phyloP scores from a whole-genome alignment of 2,329 filamentous ascomycete species.

The Ascochyta rabiei region DNA sequence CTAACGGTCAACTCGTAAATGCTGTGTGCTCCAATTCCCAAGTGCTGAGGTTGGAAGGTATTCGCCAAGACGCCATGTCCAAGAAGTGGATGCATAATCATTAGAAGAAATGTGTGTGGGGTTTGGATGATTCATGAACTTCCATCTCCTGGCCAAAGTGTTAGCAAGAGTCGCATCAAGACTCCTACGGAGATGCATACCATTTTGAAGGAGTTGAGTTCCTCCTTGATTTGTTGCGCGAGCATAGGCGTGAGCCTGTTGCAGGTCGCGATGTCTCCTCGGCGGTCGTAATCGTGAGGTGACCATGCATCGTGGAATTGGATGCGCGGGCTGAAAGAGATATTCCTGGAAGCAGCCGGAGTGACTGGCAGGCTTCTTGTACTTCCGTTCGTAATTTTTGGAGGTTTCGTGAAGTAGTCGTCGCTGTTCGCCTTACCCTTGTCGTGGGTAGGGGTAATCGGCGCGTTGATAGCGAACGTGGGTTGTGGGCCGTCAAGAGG shows the following conservation, averaged over 20 bases:
- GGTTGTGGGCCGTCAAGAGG: slow-evolving; percentile 67
- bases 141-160: slow-evolving; percentile 87
- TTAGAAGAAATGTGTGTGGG: slow-evolving; percentile 99
- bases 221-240: slow-evolving; percentile 98
- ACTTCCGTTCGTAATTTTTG: slow-evolving; percentile 72
- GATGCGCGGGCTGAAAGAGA: slow-evolving; percentile 86
- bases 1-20: slow-evolving; percentile 49
- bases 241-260: slow-evolving; percentile 96
- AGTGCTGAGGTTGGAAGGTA: slow-evolving; percentile 40
- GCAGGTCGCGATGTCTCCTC: slow-evolving; percentile 95
- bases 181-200: slow-evolving; percentile 57
- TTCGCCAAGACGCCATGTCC: slow-evolving; percentile 53
- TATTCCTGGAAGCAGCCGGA: slow-evolving; percentile 70
- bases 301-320: slow-evolving; percentile 98
- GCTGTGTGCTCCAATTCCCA: slow-evolving; percentile 47
- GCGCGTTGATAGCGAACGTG: slow-evolving; percentile 80
- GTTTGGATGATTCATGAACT: slow-evolving; percentile 97
- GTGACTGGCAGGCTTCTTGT: slow-evolving; percentile 82
- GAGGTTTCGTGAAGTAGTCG: slow-evolving; percentile 85
- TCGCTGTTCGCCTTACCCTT: slow-evolving; percentile 60
- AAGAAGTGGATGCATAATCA: slow-evolving; percentile 50
- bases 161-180: slow-evolving; percentile 48
- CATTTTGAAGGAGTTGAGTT: slow-evolving; percentile 99
- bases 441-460: slow-evolving; percentile 84
- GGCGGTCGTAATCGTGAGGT: slow-evolving; percentile 90